Evolutionary conservation across 768 basidiomycete genomes (phyloP), one percentile per base, ranked within the genome.

Genomic region (Hortiboletus campestris): DNA sequence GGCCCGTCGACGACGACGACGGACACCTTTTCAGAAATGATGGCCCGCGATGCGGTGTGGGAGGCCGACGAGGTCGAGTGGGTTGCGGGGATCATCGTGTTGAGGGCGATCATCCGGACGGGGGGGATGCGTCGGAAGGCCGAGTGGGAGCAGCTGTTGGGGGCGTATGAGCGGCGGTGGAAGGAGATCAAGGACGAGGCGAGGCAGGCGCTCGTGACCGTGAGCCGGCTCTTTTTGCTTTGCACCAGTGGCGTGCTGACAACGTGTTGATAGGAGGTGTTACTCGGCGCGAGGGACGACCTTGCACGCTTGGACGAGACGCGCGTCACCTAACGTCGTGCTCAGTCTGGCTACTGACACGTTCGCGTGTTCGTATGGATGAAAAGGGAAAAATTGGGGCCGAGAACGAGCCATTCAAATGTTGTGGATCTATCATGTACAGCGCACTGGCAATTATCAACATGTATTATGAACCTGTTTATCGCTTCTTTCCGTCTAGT

Each of bases 111-210:
- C 40, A 85, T 86, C 53, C 72, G 84, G 53, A 80, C 80, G 17
- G 78, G 76, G 1, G 74, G 78, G 65, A 67, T 78, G 41, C 76
- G 76, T n/a, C 77, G 80, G 58, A 72, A 79, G 57, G 75, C 78
- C 40, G 78, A 83, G 54, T 85, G 83, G 63, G 82, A 80, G 50
- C 79, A 79, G 31, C 61, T 86, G 20, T 51, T 85, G 64, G 73
- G 76, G 40, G 78, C 75, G 8, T 86, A 86, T 64, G 84, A 86
- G 62, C 73, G 78, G n/a, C 70, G 84, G 51, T 86, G 84, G 84
- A 86, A 85, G 64, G 84, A 86, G 65, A 85, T 86, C 56, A 83
- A 83, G 65, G 84, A 86, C 61, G 84, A 86, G 67, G 77, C 82
- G 14, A 71, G 84, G 56, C 84, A 86, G 67, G 78, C 79, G 1